Evolutionary conservation across 129 eudicot genomes (phyloP).

Genomic region (Pulicaria dysenterica): DNA sequence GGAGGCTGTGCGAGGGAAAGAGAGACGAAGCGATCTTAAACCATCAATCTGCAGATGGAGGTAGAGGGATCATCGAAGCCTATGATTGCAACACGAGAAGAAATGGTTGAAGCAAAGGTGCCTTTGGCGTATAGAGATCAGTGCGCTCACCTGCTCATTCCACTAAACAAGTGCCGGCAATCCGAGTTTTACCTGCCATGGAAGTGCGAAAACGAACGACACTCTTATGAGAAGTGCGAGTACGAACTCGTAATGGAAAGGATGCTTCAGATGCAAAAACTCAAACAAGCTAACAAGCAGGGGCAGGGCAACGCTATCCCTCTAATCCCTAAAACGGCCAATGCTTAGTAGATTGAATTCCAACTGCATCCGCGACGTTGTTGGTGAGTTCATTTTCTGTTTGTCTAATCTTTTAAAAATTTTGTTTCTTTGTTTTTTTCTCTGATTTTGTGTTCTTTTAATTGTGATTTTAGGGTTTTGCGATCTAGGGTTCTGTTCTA

Average conservation of each 20-base stretch:
- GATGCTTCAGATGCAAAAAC: constrained; percentile 81
- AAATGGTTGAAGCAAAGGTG: constrained; percentile 68
- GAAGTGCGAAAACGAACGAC: constrained; percentile 91
- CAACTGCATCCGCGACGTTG: constrained; percentile 16
- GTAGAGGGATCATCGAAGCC: constrained; percentile 79
- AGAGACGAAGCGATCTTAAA: not conserved
- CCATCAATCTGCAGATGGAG: constrained; percentile 46
- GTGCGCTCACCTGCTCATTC: constrained; percentile 84
- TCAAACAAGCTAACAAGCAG: constrained; percentile 15
- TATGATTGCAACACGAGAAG: constrained; percentile 80
- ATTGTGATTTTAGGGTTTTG: constrained; percentile 26
- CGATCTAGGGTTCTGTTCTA: constrained; percentile 16
- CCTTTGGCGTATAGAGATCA: constrained; percentile 80
- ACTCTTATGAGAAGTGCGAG: constrained; percentile 79
- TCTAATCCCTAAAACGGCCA: constrained; percentile 72
- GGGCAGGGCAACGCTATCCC: constrained; percentile 30
- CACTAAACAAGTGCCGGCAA: constrained; percentile 86
- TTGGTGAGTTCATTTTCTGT: constrained; percentile 21
- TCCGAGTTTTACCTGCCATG: constrained; percentile 75
- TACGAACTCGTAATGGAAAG: constrained; percentile 94
- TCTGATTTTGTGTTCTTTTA: not conserved
- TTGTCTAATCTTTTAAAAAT: not conserved
- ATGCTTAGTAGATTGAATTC: constrained; percentile 38
- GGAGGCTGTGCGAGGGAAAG: not conserved
- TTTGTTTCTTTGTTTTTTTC: not conserved